phyloP scores from a whole-genome alignment of 75 land plant genomes.

The Chamaecyparis obtusa region DNA sequence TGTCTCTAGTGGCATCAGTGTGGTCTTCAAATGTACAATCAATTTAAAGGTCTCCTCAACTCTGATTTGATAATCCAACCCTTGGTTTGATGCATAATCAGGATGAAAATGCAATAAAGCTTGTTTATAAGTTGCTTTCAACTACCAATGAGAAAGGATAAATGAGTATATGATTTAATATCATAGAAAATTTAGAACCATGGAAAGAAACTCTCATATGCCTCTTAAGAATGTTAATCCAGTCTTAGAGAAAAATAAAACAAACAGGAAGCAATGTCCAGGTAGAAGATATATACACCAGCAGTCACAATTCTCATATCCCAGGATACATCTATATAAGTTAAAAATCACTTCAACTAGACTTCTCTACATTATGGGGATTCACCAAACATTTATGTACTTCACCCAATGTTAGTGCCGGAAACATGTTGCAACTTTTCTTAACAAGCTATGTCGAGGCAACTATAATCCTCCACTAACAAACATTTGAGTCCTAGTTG shows the following conservation, averaged over 20 bases:
- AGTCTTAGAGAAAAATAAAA: neutral
- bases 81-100: constrained; percentile 51
- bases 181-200: neutral
- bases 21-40: constrained; percentile 62
- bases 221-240: neutral
- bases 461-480: neutral
- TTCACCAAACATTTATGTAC: neutral
- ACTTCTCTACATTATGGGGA: neutral
- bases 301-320: neutral
- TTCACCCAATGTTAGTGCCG: too few relatives aligned
- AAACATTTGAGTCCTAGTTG: neutral
- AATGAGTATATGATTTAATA: neutral
- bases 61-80: constrained; percentile 53
- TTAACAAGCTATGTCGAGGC: neutral
- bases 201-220: neutral
- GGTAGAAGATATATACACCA: neutral
- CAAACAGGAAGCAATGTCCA: neutral
- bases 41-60: constrained; percentile 84
- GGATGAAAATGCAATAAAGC: constrained; percentile 77
- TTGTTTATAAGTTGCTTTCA: constrained; percentile 64
- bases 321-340: neutral
- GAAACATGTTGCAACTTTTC: neutral
- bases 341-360: neutral
- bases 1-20: constrained; percentile 26
- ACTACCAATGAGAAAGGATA: constrained; percentile 32